Base-by-base conservation (phyloP, 106 monocot species). In the Phalaenopsis equestris region DNA sequence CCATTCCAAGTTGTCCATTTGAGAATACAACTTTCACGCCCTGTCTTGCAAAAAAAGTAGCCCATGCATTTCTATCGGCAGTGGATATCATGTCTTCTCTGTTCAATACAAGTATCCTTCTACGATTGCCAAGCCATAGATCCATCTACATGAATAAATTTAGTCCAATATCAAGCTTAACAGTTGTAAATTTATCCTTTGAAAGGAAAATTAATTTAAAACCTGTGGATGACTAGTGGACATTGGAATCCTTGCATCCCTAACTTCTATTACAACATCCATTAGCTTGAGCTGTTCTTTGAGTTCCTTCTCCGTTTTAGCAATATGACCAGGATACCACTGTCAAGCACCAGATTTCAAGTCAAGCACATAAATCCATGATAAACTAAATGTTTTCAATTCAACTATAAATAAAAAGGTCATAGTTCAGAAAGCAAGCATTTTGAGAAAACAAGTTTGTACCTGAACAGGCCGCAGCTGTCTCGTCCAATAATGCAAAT, bases 271-370 rank as follows among this genome's bases (percentile, higher is more conserved):
- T 16, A 93, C 99, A 79, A 99, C 99, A 90, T 95, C 99, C 91
- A 99, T 99, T 76, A 99, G 73, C 85, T 93, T 99, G 30, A 99
- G 86, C 42, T 99, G 99, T 68, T 91, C 82, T 84, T 95, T 95
- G 1, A 99, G 84, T 73, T 95, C 95, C 79, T 90, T 99, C 77
- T 99, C 99, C 36, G 99, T 95, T 85, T 95, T 99, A 6, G 93
- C 92, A 87, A 99, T 99, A 85, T 99, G 99, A 77, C 99, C 94
- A 80, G 99, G 99, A 68, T 99, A 99, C 99, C 99, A 99, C 99
- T 99, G 56, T 47, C 84, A 82, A 55, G 41, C 61, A 45, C 8
- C 55, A 89, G 75, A 65, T 42, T 36, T 56, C 8, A 58, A 19
- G 38, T 42, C 68, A 45, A 45, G 43, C 24, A 58, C 39, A 48